Evolutionary conservation across 345 rosid genomes (phyloP).

Genomic region (Populus pruinosa): DNA sequence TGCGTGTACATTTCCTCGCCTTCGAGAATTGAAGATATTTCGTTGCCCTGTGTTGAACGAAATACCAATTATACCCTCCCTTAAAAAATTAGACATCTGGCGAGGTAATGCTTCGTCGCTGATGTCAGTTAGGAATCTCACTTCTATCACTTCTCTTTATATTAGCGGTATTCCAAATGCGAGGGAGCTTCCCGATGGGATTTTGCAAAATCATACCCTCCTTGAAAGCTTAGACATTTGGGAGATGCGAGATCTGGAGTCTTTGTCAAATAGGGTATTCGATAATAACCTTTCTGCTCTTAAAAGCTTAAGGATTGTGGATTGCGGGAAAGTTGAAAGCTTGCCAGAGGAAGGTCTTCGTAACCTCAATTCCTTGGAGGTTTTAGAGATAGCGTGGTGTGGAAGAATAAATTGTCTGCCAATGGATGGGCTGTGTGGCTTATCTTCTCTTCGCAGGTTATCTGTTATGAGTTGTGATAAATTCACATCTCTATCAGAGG

Average conservation of each 20-base stretch:
- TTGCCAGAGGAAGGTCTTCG: slow-evolving; percentile 8
- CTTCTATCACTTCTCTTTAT: background rate
- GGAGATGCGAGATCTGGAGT: accelerated
- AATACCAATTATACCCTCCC: background rate
- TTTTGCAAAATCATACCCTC: too few species aligned
- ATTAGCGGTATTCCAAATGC: accelerated
- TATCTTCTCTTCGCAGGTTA: background rate
- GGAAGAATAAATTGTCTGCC: background rate
- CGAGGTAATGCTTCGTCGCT: background rate
- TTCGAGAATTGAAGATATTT: too few species aligned
- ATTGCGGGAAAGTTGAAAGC: background rate
- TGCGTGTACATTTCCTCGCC: too few species aligned
- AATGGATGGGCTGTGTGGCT: background rate
- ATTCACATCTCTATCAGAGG: background rate
- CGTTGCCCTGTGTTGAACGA: background rate
- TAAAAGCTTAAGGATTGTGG: accelerated
- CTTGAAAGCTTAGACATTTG: accelerated
- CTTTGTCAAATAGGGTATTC: too few species aligned
- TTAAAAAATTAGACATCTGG: accelerated
- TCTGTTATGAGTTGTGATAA: accelerated
- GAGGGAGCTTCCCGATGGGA: too few species aligned
- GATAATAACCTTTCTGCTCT: slow-evolving; percentile 9
- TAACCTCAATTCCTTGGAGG: background rate
- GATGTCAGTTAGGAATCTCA: background rate
- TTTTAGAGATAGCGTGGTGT: accelerated